These are phyloP conservation scores for Amanita fuliginea DNA, from an alignment of 768 basidiomycete species.

Conservation along the genomic window DNA sequence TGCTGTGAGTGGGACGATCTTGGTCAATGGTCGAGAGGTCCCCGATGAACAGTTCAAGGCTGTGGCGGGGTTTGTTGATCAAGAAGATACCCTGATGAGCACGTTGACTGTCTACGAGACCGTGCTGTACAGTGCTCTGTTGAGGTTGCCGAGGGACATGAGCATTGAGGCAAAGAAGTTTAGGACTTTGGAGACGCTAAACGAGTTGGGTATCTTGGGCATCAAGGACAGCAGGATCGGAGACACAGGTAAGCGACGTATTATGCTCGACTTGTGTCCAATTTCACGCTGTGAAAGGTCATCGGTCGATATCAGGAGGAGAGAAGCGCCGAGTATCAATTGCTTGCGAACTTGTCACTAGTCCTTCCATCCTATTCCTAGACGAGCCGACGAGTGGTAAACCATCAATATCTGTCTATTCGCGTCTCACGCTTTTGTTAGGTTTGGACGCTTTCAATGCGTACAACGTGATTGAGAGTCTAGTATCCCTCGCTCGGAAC, in stretches of 20 bases:
- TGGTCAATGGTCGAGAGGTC: slow-evolving; percentile 81
- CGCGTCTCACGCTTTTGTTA: slow-evolving; percentile 14
- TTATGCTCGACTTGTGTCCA: background rate
- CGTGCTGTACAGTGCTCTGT: slow-evolving; percentile 82
- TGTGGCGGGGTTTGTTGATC: slow-evolving; percentile 93
- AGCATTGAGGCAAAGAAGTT: slow-evolving; percentile 91
- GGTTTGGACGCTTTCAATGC: slow-evolving; percentile 95
- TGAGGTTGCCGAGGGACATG: slow-evolving; percentile 92
- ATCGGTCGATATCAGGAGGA: slow-evolving; percentile 89
- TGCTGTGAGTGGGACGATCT: slow-evolving; percentile 54
- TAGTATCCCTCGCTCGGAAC: slow-evolving; percentile 74
- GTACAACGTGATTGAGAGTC: slow-evolving; percentile 83
- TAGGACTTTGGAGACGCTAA: slow-evolving; percentile 90
- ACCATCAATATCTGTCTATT: slow-evolving; percentile 12
- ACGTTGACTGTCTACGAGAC: slow-evolving; percentile 98
- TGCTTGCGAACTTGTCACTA: slow-evolving; percentile 96
- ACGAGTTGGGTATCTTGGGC: slow-evolving; percentile 85
- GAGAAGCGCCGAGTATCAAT: slow-evolving; percentile 97
- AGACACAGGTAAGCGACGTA: slow-evolving; percentile 51
- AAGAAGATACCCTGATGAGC: slow-evolving; percentile 96
- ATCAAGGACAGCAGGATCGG: slow-evolving; percentile 91
- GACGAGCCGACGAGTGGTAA: slow-evolving; percentile 95
- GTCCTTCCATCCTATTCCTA: slow-evolving; percentile 90
- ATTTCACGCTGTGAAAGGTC: slow-evolving; percentile 31
- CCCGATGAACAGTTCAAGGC: slow-evolving; percentile 66